Percentiles rank a stretch among this genome's conserved stretches.
phyloP scores from a whole-genome alignment of 2,329 filamentous ascomycete genomes.

The Penicillium sp. region DNA sequence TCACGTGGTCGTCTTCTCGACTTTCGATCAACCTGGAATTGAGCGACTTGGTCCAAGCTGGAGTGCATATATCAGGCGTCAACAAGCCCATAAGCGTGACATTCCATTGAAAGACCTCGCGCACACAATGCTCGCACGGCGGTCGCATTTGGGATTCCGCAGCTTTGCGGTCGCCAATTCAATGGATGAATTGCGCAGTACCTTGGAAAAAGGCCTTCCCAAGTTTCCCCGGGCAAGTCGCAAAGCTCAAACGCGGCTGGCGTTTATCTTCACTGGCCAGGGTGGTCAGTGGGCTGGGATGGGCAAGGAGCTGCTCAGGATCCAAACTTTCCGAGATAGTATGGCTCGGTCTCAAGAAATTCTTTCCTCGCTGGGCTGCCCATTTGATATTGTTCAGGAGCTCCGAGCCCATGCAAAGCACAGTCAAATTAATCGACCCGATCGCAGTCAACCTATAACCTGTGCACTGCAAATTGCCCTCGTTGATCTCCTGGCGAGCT shows the following conservation, averaged over 20 bases:
- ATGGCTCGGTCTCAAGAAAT: slow-evolving; percentile 10
- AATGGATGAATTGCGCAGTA: slow-evolving; percentile 11
- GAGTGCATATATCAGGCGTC: slow-evolving; percentile 14
- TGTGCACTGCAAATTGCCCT: slow-evolving; percentile 32
- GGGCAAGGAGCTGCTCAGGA: slow-evolving; percentile 41
- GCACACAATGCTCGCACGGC: slow-evolving; percentile 22
- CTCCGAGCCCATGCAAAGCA: slow-evolving; percentile 15
- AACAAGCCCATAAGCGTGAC: slow-evolving; percentile 8
- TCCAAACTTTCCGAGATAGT: slow-evolving; percentile 17
- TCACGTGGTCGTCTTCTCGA: slow-evolving; percentile 21
- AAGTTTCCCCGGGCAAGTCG: slow-evolving; percentile 20
- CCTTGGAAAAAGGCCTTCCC: slow-evolving; percentile 11
- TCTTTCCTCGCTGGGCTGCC: slow-evolving; percentile 19
- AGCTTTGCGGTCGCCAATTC: slow-evolving; percentile 23
- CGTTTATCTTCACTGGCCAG: slow-evolving; percentile 47
- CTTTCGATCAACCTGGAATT: slow-evolving; percentile 22
- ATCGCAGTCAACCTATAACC: slow-evolving; percentile 27
- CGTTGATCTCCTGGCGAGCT: slow-evolving; percentile 26
- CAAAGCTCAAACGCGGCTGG: slow-evolving; percentile 19
- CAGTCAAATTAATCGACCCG: slow-evolving; percentile 25
- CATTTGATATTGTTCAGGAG: slow-evolving; percentile 32
- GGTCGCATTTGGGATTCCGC: slow-evolving; percentile 22
- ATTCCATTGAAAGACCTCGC: slow-evolving; percentile 12
- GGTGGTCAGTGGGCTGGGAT: slow-evolving; percentile 48
- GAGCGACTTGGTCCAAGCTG: slow-evolving; percentile 18